Base-by-base conservation (phyloP, 306 rosid genomes). In the Rosa persica region DNA sequence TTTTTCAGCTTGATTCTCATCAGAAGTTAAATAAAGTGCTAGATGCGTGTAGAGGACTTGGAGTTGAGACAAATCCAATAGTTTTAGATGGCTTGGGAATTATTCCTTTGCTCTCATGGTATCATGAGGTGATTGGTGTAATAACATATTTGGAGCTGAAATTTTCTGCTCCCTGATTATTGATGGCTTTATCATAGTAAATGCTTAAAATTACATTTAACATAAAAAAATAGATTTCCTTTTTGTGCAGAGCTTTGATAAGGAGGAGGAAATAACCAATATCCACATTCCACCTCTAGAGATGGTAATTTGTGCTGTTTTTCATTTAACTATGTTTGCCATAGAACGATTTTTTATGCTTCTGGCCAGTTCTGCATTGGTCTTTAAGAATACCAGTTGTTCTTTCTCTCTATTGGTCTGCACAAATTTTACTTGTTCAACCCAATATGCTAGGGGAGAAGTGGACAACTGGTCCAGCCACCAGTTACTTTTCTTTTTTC, bases 21-120 rank as follows among this genome's bases (percentile, higher is more conserved):
- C 91, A 89, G 79, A 93, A 93, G 92, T 81, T 93, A 61, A 79
- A 88, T 76, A 77, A 77, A 70, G 76, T 93, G 87, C 89, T 93
- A 60, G 97, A 89, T 74, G 87, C 86, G 3, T 93, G 98, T 68
- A 76, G 81, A 77, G 79, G 78, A 64, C 89, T 93, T 76, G 98
- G 91, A 85, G 89, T 93, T 68, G 90, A 86, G 85, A 89, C 94
- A 83, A 87, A 73, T 77, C 93, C 97, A 12, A 79, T 69, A 79
- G 82, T 47, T 82, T 60, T 90, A 46, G 89, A 91, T 82, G 85
- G 85, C 80, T 79, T 93, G 83, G 98, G 98, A 83, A 91, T 93
- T 84, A 82, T 93, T 84, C 98, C 98, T 80, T 70, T 93, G 85
- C 87, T 87, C 91, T 93, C 98, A 78, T 91, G 98, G 98, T 91